A percentile compares a stretch with the other conserved stretches of the same genome.
Evolutionary conservation across 495 filamentous ascomycete genomes (phyloP).

Genomic region (Xylaria acuta): DNA sequence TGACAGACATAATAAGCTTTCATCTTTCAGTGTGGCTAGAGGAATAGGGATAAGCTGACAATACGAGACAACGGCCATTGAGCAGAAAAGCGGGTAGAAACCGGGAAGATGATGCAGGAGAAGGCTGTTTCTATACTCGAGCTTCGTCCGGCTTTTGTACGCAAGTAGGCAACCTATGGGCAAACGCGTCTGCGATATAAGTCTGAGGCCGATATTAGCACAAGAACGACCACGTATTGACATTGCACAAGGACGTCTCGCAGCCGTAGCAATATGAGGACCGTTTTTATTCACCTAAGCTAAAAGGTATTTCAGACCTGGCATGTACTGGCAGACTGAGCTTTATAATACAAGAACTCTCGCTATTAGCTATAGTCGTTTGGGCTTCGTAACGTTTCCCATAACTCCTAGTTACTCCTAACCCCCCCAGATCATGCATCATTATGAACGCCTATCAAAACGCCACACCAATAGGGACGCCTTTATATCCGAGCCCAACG

Average conservation of each 20-base stretch:
- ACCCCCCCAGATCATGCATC: background rate
- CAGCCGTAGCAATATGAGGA: background rate
- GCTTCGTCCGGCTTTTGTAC: background rate
- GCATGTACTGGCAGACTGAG: background rate
- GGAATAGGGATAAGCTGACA: too few relatives aligned
- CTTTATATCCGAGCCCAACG: background rate
- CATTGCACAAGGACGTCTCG: background rate
- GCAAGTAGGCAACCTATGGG: background rate
- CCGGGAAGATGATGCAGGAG: background rate
- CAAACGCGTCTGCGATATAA: background rate
- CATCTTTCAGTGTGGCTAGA: too few relatives aligned
- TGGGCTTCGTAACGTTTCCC: background rate
- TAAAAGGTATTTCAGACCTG: background rate
- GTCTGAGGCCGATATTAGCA: background rate
- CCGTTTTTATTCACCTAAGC: background rate
- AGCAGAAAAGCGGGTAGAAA: background rate
- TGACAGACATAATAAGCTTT: background rate
- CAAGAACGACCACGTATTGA: background rate
- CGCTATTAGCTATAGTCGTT: background rate
- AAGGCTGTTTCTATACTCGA: background rate
- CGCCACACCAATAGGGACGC: background rate
- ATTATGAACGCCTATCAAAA: background rate
- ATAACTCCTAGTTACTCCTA: conserved; percentile 6
- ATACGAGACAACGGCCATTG: too few relatives aligned
- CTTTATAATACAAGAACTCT: conserved; percentile 6